These are phyloP conservation scores for slime mould (Dictyostelium discoideum) DNA, from an alignment of 78 protist species.

Conservation along the genomic window DNA sequence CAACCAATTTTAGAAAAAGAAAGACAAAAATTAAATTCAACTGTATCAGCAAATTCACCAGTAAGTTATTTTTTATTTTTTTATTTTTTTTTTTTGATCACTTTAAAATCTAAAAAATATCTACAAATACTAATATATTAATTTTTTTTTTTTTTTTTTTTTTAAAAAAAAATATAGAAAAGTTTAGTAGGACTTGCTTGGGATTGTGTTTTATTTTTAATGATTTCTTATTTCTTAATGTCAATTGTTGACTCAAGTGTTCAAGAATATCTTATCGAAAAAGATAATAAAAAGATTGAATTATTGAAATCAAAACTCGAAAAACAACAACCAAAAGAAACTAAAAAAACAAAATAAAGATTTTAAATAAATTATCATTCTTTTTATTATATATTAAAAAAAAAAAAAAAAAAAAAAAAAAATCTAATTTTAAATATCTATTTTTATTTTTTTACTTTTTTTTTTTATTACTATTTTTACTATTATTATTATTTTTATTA, in stretches of 20 bases:
- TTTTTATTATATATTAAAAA: background rate
- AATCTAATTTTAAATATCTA: too few relatives aligned
- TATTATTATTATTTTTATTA: too few relatives aligned
- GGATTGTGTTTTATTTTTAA: constrained; percentile 77
- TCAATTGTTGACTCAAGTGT: constrained; percentile 85
- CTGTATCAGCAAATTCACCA: constrained; percentile 11
- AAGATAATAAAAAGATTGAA: constrained; percentile 76
- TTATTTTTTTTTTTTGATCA: too few relatives aligned
- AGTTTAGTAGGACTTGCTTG: constrained; percentile 57
- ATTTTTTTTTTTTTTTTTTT: background rate
- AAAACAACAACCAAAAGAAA: background rate
- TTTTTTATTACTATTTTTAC: background rate
- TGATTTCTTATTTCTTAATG: constrained; percentile 80
- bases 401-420: background rate
- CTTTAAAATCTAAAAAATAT: background rate
- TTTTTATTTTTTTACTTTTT: background rate
- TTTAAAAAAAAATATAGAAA: constrained; percentile 38
- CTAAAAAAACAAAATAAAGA: background rate
- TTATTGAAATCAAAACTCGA: background rate
- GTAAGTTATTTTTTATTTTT: constrained; percentile 28
- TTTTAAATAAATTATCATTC: too few relatives aligned
- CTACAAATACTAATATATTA: background rate
- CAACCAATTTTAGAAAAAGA: constrained; percentile 74
- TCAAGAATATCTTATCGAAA: constrained; percentile 70
- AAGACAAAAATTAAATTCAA: constrained; percentile 55